Evolutionary conservation across 2,329 filamentous ascomycete species (phyloP), one percentile per base, ranked within the genome.

Genomic region (Xylaria multiplex): DNA sequence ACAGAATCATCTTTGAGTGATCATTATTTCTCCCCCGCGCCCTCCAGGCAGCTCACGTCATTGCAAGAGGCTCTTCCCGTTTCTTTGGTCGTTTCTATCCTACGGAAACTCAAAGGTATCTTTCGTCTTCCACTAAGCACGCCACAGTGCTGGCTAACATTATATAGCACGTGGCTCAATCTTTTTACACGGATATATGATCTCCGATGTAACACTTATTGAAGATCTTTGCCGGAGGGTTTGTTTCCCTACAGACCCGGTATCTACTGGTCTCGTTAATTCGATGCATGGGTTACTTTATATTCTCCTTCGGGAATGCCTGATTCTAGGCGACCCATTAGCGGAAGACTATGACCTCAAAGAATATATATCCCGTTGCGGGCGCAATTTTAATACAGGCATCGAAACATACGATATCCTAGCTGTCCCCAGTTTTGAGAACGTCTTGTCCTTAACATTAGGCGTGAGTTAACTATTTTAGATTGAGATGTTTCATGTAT

Each of bases 391-490:
- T 11, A 55, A 43, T 30, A 30, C 43, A 6, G 53, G 53, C 19
- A 43, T 55, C 13, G 37, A 55, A 55, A 55, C 53, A 30, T 55
- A 55, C 22, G 22, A 55, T 30, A 13, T 55, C 8, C 35, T 43
- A 43, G 53, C 53, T n/a, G 53, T 55, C 19, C 53, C 53, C 16
- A 43, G 53, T 30, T 55, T 55, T 43, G 53, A 55, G 35, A 55
- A 55, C 13, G 24, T 55, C 35, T 30, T 43, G 37, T 55, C 53
- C 53, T n/a, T 55, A 16, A 55, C 53, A 30, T 27, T 55, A 22
- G 53, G 53, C 8, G 53, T 55, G 22, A 55, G 53, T 43, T 11
- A 13, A 9, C 19, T 14, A 27, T 9, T 14, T 43, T 3, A 27
- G 2, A 5, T n/a, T 19, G 1, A 27, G 16, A 16, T 27, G 2